Base-by-base conservation (phyloP, 2,329 filamentous ascomycete genomes). In the Pseudocercospora cruenta region DNA sequence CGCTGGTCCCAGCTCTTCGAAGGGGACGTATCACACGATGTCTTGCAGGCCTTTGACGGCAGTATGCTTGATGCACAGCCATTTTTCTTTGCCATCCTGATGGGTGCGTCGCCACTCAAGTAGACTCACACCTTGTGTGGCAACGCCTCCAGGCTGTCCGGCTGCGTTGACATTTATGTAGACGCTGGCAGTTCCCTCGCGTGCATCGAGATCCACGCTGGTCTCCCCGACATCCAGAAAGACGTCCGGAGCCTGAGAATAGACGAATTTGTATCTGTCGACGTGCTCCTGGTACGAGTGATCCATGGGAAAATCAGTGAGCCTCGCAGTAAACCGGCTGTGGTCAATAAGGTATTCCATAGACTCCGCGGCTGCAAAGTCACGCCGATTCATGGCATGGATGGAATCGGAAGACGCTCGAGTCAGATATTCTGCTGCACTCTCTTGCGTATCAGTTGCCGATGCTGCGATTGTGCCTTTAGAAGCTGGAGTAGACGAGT, bases 41-140 rank as follows among this genome's bases (percentile, higher is more conserved):
- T 61, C 63, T 33, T 63, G 63, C 19, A 68, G 58, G 2, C 63
- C 63, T 58, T 66, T 65, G 21, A 68, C 16, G 4, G 64, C 58
- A 22, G 60, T 66, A 55, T 68, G 63, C 36, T 65, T 61, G 2
- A 59, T 22, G 53, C 63, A 68, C n/a, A 68, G 54, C 63, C 66
- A 66, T 26, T 59, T 24, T 1, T 61, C 57, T 7, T 10, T 59
- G 10, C 26, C 45, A 9, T 28, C 53, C 4, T 33, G 55, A 16
- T 26, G 10, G 24, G 47, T 59, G 6, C 63, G 63, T 55, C 54
- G 65, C 60, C 63, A 66, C 10, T 58, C 53, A 12, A 66, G 54
- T 14, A 63, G 45, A 31, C 63, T 68, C 16, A 66, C 60, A 31
- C 60, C 66, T 33, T 65, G 57, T n/a, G 63, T 61, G n/a, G 59